Conservation (phyloP, 768 basidiomycete species). For the Hypholoma sublateritium region DNA sequence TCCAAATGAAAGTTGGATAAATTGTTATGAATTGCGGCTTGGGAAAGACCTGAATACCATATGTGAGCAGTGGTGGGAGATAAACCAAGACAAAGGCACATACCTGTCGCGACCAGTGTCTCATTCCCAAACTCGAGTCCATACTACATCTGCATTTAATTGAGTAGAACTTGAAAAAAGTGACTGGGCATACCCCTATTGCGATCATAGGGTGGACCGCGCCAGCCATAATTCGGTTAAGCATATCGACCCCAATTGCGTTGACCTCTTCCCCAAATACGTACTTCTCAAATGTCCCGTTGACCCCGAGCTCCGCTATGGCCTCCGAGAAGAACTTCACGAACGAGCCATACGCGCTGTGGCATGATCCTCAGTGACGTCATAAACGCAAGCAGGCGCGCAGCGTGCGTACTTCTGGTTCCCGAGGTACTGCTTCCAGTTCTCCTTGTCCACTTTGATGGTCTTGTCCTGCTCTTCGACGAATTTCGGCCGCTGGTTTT, state of each 20-base stretch:
- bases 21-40: constrained; percentile 42
- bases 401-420: constrained; percentile 38
- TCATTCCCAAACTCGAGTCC: constrained; percentile 53
- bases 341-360: constrained; percentile 38
- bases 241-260: constrained; percentile 31
- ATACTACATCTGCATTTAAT: constrained; percentile 32
- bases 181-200: constrained; percentile 41
- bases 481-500: constrained; percentile 38
- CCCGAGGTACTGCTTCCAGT: constrained; percentile 51
- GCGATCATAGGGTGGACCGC: constrained; percentile 56
- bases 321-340: constrained; percentile 40
- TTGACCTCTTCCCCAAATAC: constrained; percentile 41
- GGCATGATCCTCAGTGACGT: background rate
- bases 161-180: constrained; percentile 6
- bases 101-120: constrained; percentile 50
- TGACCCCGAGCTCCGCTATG: constrained; percentile 35
- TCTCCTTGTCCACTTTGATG: constrained; percentile 38
- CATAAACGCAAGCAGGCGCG: background rate
- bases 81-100: constrained; percentile 2
- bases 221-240: constrained; percentile 32
- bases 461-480: constrained; percentile 32
- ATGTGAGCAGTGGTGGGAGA: too few relatives aligned
- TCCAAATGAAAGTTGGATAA: constrained; percentile 31
- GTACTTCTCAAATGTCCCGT: constrained; percentile 45
- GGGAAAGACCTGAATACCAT: constrained; percentile 42